Base-by-base conservation (phyloP, 176 grass and related monocot genomes). In the Phragmites australis region DNA sequence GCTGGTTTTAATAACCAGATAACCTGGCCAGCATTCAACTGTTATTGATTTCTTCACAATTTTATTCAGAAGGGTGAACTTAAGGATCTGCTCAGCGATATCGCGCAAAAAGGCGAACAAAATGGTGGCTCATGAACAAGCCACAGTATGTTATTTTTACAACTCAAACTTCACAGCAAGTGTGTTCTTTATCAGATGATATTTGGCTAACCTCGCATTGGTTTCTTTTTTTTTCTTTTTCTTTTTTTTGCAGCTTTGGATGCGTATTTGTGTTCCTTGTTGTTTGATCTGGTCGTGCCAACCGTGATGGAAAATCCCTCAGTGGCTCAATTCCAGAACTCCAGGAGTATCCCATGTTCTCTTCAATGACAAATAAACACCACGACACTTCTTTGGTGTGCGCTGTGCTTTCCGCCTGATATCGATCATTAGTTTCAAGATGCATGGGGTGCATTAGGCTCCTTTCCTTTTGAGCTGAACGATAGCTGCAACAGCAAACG, bases 51-150 rank as follows among this genome's bases (percentile, higher is more conserved):
- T 65, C 11, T 63, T 79, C 21, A 32, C 60, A 30, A 47, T 84
- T 68, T 77, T 73, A 41, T 90, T 75, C 90, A 99, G 97, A 95
- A 99, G 27, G 93, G 90, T 58, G 93, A 99, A 39, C 93, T 99
- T 39, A 91, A 88, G 83, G 88, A 90, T 65, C 37, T 99, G 64
- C 84, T 99, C 12, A 37, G 49, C 2, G 92, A 89, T 55, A 52
- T 87, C 56, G 54, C 68, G 27, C 65, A 77, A 30, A 89, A 87
- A 69, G 21, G 65, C 12, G 73, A 79, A 26, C 72, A 92, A 44
- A 53, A 66, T 14, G 39, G 60, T 44, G 50, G 82, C 5, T 82
- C 72, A 82, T 81, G 65, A 88, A 53, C 66, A 84, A 25, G 37
- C 39, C 26, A 42, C 25, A 83, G 48, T 72, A 70, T 77, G 45